phyloP scores from a whole-genome alignment of 805 yeast genomes.

The Pichia heedii region DNA sequence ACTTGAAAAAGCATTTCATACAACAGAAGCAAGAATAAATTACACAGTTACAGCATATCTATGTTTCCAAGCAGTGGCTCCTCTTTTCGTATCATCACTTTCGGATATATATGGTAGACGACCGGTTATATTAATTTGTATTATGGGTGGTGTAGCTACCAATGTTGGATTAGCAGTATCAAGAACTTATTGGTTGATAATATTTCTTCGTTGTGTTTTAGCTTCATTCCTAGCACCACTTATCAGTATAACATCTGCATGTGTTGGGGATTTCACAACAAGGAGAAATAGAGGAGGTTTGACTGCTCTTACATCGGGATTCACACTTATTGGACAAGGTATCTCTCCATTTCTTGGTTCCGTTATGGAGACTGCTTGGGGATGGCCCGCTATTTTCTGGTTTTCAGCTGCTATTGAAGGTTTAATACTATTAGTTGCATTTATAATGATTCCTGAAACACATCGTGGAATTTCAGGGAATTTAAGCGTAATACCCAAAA shows the following conservation, averaged over 20 bases:
- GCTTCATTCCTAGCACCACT: slow-evolving; percentile 73
- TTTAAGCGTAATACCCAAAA: slow-evolving; percentile 50
- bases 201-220: slow-evolving; percentile 64
- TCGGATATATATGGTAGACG: slow-evolving; percentile 71
- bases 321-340: slow-evolving; percentile 64
- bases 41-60: slow-evolving; percentile 70
- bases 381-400: slow-evolving; percentile 78
- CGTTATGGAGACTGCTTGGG: slow-evolving; percentile 39
- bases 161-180: slow-evolving; percentile 59
- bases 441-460: slow-evolving; percentile 62
- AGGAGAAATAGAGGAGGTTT: slow-evolving; percentile 60
- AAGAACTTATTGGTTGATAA: slow-evolving; percentile 48
- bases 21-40: slow-evolving; percentile 51
- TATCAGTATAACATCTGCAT: slow-evolving; percentile 59
- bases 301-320: slow-evolving; percentile 57
- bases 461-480: slow-evolving; percentile 65
- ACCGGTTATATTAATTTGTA: slow-evolving; percentile 49
- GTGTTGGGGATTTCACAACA: slow-evolving; percentile 65
- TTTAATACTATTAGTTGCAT: slow-evolving; percentile 25
- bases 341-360: slow-evolving; percentile 70
- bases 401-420: slow-evolving; percentile 63
- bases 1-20: slow-evolving; percentile 44
- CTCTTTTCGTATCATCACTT: slow-evolving; percentile 56
- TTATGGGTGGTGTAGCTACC: slow-evolving; percentile 47
- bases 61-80: slow-evolving; percentile 68